These are phyloP conservation scores for Dianthus caryophyllus DNA, from an alignment of 148 eudicot genomes.

Conservation along the genomic window DNA sequence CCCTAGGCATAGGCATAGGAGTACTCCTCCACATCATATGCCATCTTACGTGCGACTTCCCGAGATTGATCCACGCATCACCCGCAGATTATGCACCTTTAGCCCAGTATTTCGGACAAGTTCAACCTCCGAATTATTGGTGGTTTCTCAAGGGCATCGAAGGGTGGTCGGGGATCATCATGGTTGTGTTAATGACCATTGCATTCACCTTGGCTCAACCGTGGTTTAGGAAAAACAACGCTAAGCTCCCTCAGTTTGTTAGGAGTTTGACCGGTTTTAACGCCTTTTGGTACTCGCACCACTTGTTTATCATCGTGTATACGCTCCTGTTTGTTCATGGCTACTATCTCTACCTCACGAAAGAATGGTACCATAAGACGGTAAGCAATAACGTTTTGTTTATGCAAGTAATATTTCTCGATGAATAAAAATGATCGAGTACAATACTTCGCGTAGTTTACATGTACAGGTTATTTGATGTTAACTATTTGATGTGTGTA, in stretches of 20 bases:
- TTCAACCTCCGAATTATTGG: constrained; percentile 38
- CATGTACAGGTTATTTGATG: background rate
- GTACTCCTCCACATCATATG: constrained; percentile 31
- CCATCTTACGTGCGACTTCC: constrained; percentile 52
- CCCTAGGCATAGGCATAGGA: constrained; percentile 45
- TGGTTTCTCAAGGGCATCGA: constrained; percentile 49
- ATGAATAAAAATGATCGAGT: too few species aligned
- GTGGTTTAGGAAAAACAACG: constrained; percentile 41
- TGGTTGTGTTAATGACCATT: constrained; percentile 46
- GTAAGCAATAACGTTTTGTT: too few species aligned
- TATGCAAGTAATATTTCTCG: too few species aligned
- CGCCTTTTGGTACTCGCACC: constrained; percentile 65
- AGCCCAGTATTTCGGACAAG: constrained; percentile 29
- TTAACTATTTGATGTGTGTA: constrained; percentile 12
- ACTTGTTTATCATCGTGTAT: constrained; percentile 51
- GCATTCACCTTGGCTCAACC: constrained; percentile 49
- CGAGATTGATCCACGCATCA: constrained; percentile 44
- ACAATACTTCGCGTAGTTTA: too few species aligned
- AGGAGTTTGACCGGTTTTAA: constrained; percentile 50
- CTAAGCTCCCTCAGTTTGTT: constrained; percentile 37
- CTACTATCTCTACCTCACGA: constrained; percentile 36
- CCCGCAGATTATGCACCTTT: constrained; percentile 34
- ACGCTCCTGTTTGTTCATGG: constrained; percentile 42
- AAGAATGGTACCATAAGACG: constrained; percentile 39
- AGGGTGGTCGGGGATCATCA: constrained; percentile 46